Evolutionary conservation across 441 rosid genomes (phyloP), one percentile per base, ranked within the genome.

Genomic region (Pelargonium citronellum): DNA sequence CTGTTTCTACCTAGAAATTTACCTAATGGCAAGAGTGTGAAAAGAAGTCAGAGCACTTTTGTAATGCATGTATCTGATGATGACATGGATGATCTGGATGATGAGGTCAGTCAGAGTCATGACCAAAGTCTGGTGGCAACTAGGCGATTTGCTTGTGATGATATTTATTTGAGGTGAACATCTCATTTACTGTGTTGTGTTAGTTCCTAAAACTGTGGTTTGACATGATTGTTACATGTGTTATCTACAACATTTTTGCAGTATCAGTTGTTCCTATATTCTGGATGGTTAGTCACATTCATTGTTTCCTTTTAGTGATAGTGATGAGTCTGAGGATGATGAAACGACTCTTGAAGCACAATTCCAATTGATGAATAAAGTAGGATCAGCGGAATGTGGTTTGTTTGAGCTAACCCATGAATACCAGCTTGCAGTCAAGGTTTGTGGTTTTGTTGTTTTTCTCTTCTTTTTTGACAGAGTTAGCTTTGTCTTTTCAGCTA

Each of bases 31-130:
- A 75, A 75, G 73, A 80, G 72, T 16, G 68, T 46, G 51, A 77
- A 70, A 67, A 83, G 81, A 71, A 79, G 76, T 66, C 70, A 73
- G 0, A 69, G 75, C 65, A 83, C 86, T 9, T 94, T 94, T 78
- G 80, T 86, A 13, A 85, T 94, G 95, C 84, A 79, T 43, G 69
- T 91, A 44, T 82, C 85, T 2, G 93, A 88, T 61, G 89, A 87
- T 72, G 96, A 91, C 66, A 62, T 80, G 61, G 90, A 84, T 61
- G 84, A 77, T 76, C 66, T 71, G 64, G 86, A 81, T 30, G 71
- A 69, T 4, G 83, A 74, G 65, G 69, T 16, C 53, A 77, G 78
- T 66, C 79, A 80, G 70, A 75, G 57, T 47, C 20, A 39, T 73
- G 69, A 67, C 71, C 51, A 61, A 58, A 69, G 79, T 27, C 66